Evolutionary conservation across 2,329 filamentous ascomycete genomes (phyloP), one percentile per base, ranked within the genome.

Genomic region (Aspergillus phoenicis): DNA sequence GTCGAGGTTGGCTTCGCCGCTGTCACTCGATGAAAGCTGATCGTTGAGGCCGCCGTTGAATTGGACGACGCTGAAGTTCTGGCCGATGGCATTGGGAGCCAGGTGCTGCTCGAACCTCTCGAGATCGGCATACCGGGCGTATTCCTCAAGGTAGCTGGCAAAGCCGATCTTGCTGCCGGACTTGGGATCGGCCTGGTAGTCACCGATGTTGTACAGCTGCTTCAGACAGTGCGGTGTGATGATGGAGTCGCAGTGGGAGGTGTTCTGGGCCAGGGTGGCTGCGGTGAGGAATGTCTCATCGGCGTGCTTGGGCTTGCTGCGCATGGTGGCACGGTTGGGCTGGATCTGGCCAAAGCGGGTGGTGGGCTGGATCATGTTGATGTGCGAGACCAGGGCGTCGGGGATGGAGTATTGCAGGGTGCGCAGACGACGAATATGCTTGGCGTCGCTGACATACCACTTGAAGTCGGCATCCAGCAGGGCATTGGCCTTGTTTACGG

Each of bases 1-100:
- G 61, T 84, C 82, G 17, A 83, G 73, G 65, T 83, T 83, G 55
- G 81, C 82, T 66, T 84, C 82, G 15, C 77, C 75, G 63, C 78
- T 80, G 64, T 79, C 75, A 10, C 70, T 64, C 2, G 66, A 66
- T 8, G 77, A 71, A 55, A 75, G 71, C 61, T 77, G 73, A 47
- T 75, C 65, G 48, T 78, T 68, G 8, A 73, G 65, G 20, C 75
- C 76, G 63, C 80, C 80, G 51, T 82, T 77, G 49, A 79, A 78
- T 26, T 75, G 68, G 13, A 76, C 71, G 28, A 80, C 79, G 3
- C 72, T 74, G 65, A 83, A 83, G 65, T 78, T 81, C 65, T 76
- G 75, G 4, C 77, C 77, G 6, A 70, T 63, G 24, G 80, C 77
- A 41, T 70, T 70, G 4, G 78, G 77, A 4, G 79, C 78, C 52